Base-by-base conservation (phyloP, 1,284 basidiomycete species). In the Melampsora larici-populina region DNA sequence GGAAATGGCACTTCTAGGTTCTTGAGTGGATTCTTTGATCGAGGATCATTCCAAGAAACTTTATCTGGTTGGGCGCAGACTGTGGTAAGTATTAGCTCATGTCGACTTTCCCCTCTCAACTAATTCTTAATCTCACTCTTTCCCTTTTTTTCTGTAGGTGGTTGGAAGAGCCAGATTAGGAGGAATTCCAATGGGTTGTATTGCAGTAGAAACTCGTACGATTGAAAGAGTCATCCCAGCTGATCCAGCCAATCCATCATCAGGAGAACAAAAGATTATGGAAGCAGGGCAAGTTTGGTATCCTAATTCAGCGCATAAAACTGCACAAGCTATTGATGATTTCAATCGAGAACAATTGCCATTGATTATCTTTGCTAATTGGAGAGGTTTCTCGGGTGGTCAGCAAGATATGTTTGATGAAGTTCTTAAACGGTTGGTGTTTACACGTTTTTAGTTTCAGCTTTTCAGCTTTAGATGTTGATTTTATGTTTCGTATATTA, bases 301-400 rank as follows among this genome's bases (percentile, higher is more conserved):
- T 86, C 97, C 97, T 69, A 99, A 99, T 86, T 96, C 93, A 36
- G 95, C 97, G n/a, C 96, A 97, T 88, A 99, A 99, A 89, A 99
- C 97, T 31, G 97, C 96, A 11, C 97, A 98, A 83, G 95, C 97
- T 21, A 99, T 99, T 86, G 93, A 95, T 85, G 97, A 99, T 86
- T 94, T 99, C 87, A 92, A 96, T 86, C 91, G 94, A 70, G 97
- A 99, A 85, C 94, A 93, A 58, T 87, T 99, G 29, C 97, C 97
- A 4, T 88, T 99, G 79, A 93, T 99, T 85, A 96, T 99, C 85
- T 97, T 99, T 82, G 97, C 97, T 79, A 99, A 99, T 87, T 99
- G 97, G 95, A 93, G 97, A 87, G 97, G 97, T 51, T 99, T 99
- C 90, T 99, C 97, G 31, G 97, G 97, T 81, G 97, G 97, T 82